Evolutionary conservation across 2,329 filamentous ascomycete species (phyloP), one percentile per base, ranked within the genome.

Genomic region (Colletotrichum melonis): DNA sequence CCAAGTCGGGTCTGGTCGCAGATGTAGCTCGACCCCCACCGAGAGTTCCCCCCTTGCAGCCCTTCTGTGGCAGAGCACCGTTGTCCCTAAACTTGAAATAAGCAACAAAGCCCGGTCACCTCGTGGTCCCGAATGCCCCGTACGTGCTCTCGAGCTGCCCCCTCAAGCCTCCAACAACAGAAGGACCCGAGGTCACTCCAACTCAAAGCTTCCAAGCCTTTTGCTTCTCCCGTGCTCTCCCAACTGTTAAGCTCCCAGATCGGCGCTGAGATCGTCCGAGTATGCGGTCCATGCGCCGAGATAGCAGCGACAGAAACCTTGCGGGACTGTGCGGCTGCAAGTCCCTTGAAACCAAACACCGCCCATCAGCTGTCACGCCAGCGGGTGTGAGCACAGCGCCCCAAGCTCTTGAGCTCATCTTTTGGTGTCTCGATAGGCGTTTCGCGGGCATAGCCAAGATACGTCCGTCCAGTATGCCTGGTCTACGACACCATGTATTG

Each of bases 211-310:
- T 30, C 24, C 57, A 54, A 52, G 46, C 19, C 54, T 14, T n/a
- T 26, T 46, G 54, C 35, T 49, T 64, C 60, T 57, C 42, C 54
- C 64, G 35, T 38, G 38, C 38, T 59, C 30, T 26, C 19, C 38
- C n/a, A 32, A 12, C 3, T 19, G 5, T 67, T 32, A 5, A 65
- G 52, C 49, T 26, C 49, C 49, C 22, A 55, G 60, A 73, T 62
- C 56, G 56, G 60, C 67, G 70, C 67, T 73, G 67, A 65, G 67
- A 73, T 73, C 70, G 67, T 73, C 70, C 67, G 70, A 73, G 67
- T 24, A 73, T 70, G 70, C 55, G 67, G 56, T 70, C 70, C 60
- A 70, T 73, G 70, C 67, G 70, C 70, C 55, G 70, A 62, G 46
- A 60, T 49, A 65, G 56, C 57, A 52, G 70, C 60, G 28, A 52